Conservation (phyloP, 1,139 yeast species). For the Saccharomyces hybrid region DNA sequence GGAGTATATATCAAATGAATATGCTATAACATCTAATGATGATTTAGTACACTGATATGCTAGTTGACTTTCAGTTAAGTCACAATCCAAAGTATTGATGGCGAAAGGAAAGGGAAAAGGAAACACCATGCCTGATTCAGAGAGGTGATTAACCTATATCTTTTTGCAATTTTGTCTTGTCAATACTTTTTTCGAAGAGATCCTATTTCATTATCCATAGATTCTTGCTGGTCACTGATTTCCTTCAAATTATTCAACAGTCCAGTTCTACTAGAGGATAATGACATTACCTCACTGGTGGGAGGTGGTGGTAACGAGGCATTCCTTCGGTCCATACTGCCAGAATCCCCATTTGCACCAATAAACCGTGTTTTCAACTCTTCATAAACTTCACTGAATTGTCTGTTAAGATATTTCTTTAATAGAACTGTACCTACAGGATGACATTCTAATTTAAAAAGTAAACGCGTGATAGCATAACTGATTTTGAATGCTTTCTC, state of each 20-base stretch:
- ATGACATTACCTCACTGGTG: not conserved
- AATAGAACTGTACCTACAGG: conserved; percentile 16
- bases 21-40: not conserved
- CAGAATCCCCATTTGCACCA: not conserved
- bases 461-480: conserved; percentile 9
- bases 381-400: not conserved
- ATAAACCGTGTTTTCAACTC: not conserved
- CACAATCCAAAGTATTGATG: too few relatives aligned
- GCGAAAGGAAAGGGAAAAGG: too few relatives aligned
- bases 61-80: too few relatives aligned
- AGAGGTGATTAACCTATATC: not conserved
- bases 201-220: too few relatives aligned
- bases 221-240: conserved; percentile 7
- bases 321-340: not conserved
- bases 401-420: conserved; percentile 5
- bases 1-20: not conserved
- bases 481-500: conserved; percentile 10
- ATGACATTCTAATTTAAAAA: conserved; percentile 15
- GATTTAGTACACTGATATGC: not conserved
- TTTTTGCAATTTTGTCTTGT: not conserved
- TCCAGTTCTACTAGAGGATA: conserved; percentile 8
- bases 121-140: not conserved
- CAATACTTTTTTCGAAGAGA: too few relatives aligned
- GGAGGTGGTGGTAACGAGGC: not conserved
- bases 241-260: conserved; percentile 11